Evolutionary conservation across 1,284 basidiomycete genomes (phyloP).

Genomic region (Papiliotrema nemorosa): DNA sequence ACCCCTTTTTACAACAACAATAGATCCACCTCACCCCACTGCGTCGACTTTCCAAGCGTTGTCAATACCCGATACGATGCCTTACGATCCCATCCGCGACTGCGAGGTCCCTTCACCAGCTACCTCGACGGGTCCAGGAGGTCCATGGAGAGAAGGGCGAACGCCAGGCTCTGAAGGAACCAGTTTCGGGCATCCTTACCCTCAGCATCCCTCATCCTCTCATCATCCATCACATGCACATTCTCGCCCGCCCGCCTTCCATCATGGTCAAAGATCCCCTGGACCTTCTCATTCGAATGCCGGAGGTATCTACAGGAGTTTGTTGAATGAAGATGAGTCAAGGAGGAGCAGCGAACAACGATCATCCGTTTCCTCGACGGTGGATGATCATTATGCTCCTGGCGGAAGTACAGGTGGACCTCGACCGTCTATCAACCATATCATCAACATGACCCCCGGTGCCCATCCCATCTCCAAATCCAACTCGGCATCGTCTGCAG

Average conservation of each 20-base stretch:
- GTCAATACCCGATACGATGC: too few species aligned
- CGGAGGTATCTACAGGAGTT: slow-evolving; percentile 23
- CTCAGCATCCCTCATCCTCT: not conserved
- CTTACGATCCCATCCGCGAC: slow-evolving; percentile 46
- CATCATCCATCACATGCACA: too few species aligned
- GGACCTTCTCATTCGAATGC: slow-evolving; percentile 10
- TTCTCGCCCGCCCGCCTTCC: slow-evolving; percentile 8
- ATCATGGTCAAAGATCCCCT: slow-evolving; percentile 1
- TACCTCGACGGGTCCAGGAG: slow-evolving; percentile 2
- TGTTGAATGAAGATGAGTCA: slow-evolving; percentile 27
- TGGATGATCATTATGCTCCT: not conserved
- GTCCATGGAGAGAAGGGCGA: slow-evolving; percentile 1
- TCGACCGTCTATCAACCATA: slow-evolving; percentile 21
- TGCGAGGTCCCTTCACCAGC: slow-evolving; percentile 42
- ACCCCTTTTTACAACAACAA: not conserved
- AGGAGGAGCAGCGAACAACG: slow-evolving; percentile 4
- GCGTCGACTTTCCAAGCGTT: too few species aligned
- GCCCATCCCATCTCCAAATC: slow-evolving; percentile 19
- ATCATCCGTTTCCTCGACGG: slow-evolving; percentile 8
- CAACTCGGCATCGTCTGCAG: slow-evolving; percentile 22
- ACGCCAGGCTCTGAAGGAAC: slow-evolving; percentile 3
- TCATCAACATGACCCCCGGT: slow-evolving; percentile 26
- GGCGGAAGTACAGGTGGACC: not conserved
- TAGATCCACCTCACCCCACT: not conserved
- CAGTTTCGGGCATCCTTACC: not conserved